Base-by-base conservation (phyloP, 208 protist species). In the Leishmania gerbilli region DNA sequence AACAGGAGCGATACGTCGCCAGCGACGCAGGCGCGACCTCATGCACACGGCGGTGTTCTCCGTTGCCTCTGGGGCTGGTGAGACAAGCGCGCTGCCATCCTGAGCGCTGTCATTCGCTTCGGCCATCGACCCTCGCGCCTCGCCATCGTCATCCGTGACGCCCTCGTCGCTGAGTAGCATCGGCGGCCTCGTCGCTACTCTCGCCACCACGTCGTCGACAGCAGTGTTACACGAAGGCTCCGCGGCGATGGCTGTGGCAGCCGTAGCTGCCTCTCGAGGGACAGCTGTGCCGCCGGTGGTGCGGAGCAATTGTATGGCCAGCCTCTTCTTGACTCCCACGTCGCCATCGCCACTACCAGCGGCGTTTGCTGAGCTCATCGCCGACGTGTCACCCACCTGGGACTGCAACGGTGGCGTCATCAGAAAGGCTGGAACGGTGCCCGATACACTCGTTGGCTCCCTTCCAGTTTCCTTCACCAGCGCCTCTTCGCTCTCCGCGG, bases 1-100 rank as follows among this genome's bases (percentile, higher is more conserved):
- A 62, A 65, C 58, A 8, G 82, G 64, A 0, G 77, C 69, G 40
- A 85, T 17, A 8, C 77, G 31, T 15, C 82, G 71, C 82, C 82
- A 85, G 13, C 77, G 82, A 40, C 49, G 37, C 21, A 49, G 62
- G 37, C n/a, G 77, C 21, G 56, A 64, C 34, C 3, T 24, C 37
- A 31, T 45, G 51, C 53, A 24, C 2, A 3, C 51, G 0, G 17
- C n/a, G 53, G 37, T 62, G 51, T 47, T 49, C 37, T n/a, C 74
- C 21, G 6, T 3, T 77, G 21, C 11, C 74, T 37, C 19, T 34
- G 34, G 3, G 1, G 51, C 17, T 58, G 42, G 51, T 42, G 34
- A 40, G 17, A 45, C 72, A n/a, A n/a, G 19, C 2, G 53, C 49
- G 7, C 4, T 21, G 8, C 1, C 34, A 56, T 27, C 21, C 19